Percentiles rank a stretch among this genome's conserved stretches.
Evolutionary conservation across 768 basidiomycete genomes (phyloP).

Genomic region (Gloeostereum incarnatum): DNA sequence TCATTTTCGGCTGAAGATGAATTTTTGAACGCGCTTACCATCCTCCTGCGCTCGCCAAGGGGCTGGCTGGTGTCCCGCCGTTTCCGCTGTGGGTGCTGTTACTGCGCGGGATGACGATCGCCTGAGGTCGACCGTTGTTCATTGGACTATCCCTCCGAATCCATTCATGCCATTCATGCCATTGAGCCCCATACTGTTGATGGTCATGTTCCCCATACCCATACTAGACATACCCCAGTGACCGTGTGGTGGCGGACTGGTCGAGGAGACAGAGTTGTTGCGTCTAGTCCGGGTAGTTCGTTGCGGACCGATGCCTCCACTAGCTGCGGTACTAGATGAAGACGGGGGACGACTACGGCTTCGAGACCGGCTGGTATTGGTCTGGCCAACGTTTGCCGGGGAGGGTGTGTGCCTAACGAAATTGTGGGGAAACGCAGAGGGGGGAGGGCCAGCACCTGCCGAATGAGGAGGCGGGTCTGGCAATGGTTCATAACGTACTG

Average conservation of each 20-base stretch:
- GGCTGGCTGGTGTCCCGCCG: conserved; percentile 4
- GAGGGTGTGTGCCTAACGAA: conserved; percentile 23
- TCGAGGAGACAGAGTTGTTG: conserved; percentile 51
- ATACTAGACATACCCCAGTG: conserved; percentile 1
- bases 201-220: no score
- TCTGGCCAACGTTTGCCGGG: conserved; percentile 14
- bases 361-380: conserved; percentile 22
- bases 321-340: conserved; percentile 10
- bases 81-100: conserved; percentile 12
- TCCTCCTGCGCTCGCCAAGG: conserved; percentile 4
- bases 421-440: conserved; percentile 20
- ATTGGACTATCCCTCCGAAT: conserved; percentile 9
- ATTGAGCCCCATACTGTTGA: no score
- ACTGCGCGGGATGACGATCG: conserved; percentile 59
- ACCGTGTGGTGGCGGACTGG: conserved; percentile 36
- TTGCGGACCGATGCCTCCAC: conserved; percentile 37
- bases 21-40: conserved; percentile 8
- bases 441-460: conserved; percentile 13
- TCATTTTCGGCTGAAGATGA: conserved; percentile 9
- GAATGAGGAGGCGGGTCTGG: conserved; percentile 18
- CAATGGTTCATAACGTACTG: conserved; percentile 40
- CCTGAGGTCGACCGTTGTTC: conserved; percentile 47
- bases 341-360: conserved; percentile 15
- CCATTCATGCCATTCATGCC: no score
- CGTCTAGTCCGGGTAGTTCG: conserved; percentile 47